Evolutionary conservation across 2,329 filamentous ascomycete genomes (phyloP), one percentile per base, ranked within the genome.

Genomic region (Purpureocillium lavendulum): DNA sequence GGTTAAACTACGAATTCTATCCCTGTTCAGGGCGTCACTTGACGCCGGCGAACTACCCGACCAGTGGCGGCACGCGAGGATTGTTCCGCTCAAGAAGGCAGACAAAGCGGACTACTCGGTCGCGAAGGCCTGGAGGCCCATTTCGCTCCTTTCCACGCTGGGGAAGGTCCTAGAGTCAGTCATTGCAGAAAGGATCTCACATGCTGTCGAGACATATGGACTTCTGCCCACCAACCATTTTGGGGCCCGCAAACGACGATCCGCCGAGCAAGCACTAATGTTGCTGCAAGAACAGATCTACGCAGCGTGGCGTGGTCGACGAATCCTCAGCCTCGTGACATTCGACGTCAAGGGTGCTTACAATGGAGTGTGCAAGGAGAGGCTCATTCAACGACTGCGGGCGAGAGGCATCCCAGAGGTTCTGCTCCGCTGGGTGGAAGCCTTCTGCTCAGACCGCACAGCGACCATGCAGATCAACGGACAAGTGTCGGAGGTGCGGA

Each of bases 81-180:
- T 55, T 24, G 51, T 57, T n/a, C 53, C 49, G 11, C 44, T 58
- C 2, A 55, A 50, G 45, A 57, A 57, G 36, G 48, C 44, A 12
- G 43, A 41, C 16, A 55, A 55, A 36, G 42, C 17, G 7, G 48
- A 57, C 45, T 56, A 56, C 36, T 46, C 45, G 24, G 35, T 47
- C 5, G 47, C 49, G 17, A 54, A 54, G 37, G 46, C 40, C 12
- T 55, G 42, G 46, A 39, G 51, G 34, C 50, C 29, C 11, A 30
- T 30, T 14, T 30, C 29, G 11, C 29, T 30, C n/a, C 29, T 55
- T 1, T 36, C 49, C 10, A 55, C 47, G 11, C 40, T 57, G 1
- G 48, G 52, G 3, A 58, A 57, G 39, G 24, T 43, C 16, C 30
- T 43, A 9, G 37, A 43, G 32, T 30, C 41, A 9, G 41, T 43